Conservation (phyloP, 176 grass and related monocot genomes). For the Luzula sylvatica region DNA sequence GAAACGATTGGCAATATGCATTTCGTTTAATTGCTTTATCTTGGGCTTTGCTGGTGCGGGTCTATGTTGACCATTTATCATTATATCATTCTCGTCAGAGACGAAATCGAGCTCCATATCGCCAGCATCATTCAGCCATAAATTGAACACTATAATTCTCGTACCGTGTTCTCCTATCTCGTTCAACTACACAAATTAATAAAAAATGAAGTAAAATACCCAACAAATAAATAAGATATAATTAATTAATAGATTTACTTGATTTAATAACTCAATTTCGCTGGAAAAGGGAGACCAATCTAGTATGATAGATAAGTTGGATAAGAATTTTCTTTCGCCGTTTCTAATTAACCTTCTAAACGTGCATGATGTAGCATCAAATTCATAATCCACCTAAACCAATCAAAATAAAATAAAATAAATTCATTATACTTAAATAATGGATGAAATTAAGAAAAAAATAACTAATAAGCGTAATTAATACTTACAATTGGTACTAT, state of each 20-base stretch:
- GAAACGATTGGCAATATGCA: slow-evolving; percentile 48
- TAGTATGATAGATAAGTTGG: slow-evolving; percentile 57
- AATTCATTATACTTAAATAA: background rate
- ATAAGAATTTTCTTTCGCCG: slow-evolving; percentile 36
- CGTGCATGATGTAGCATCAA: slow-evolving; percentile 37
- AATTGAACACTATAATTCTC: slow-evolving; percentile 74
- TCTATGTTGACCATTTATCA: slow-evolving; percentile 45
- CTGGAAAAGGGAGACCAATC: slow-evolving; percentile 71
- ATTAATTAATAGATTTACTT: slow-evolving; percentile 6
- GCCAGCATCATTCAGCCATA: slow-evolving; percentile 58
- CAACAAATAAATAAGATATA: background rate
- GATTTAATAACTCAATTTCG: slow-evolving; percentile 47
- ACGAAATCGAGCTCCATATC: slow-evolving; percentile 71
- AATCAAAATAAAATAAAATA: slow-evolving; percentile 5
- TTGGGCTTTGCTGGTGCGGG: slow-evolving; percentile 11
- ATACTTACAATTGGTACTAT: slow-evolving; percentile 58
- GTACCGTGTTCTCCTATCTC: slow-evolving; percentile 70
- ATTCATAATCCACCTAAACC: slow-evolving; percentile 66
- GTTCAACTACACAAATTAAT: slow-evolving; percentile 38
- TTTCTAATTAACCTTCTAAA: slow-evolving; percentile 21
- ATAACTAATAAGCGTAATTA: background rate
- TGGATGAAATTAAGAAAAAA: background rate
- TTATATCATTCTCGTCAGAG: slow-evolving; percentile 45
- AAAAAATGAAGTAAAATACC: background rate
- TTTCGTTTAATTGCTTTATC: slow-evolving; percentile 34